Conservation (phyloP, 495 filamentous ascomycete species). For the Penicillium riverlandense region DNA sequence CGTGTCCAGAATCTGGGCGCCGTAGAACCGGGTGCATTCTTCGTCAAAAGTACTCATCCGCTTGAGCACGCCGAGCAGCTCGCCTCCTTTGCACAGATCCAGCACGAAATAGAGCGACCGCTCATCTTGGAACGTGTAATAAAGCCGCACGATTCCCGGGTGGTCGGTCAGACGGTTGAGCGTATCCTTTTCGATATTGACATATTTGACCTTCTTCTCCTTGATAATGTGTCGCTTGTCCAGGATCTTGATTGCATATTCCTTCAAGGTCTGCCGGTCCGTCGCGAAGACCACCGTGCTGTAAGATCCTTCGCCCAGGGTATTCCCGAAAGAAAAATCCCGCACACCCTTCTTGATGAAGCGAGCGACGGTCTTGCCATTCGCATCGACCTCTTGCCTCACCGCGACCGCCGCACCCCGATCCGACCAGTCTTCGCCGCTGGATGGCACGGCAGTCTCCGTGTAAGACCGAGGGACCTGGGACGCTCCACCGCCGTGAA, state of each 20-base stretch:
- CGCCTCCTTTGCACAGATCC: conserved; percentile 87
- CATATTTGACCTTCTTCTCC: conserved; percentile 99
- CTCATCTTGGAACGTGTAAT: conserved; percentile 99
- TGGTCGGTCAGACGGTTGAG: conserved; percentile 94
- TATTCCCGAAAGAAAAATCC: conserved; percentile 90
- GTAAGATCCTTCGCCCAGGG: conserved; percentile 95
- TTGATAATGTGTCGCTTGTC: conserved; percentile 99
- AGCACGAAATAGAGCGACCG: conserved; percentile 93
- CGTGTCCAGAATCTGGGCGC: conserved; percentile 91
- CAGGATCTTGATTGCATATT: conserved; percentile 97
- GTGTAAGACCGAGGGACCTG: conserved; percentile 54
- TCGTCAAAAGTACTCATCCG: conserved; percentile 90
- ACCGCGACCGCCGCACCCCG: conserved; percentile 76
- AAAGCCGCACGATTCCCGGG: conserved; percentile 92
- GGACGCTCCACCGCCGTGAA: conserved; percentile 39
- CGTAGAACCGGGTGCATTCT: conserved; percentile 92
- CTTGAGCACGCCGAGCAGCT: conserved; percentile 88
- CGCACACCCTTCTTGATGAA: conserved; percentile 94
- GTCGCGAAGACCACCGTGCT: conserved; percentile 94
- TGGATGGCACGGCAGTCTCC: conserved; percentile 59
- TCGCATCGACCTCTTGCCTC: conserved; percentile 71
- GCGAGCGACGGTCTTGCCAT: conserved; percentile 72
- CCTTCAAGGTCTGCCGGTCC: conserved; percentile 88
- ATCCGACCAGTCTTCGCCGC: conserved; percentile 93
- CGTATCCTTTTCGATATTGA: conserved; percentile 99